Conservation (phyloP, 2,329 filamentous ascomycete genomes). For the Pseudocercospora crystallina region DNA sequence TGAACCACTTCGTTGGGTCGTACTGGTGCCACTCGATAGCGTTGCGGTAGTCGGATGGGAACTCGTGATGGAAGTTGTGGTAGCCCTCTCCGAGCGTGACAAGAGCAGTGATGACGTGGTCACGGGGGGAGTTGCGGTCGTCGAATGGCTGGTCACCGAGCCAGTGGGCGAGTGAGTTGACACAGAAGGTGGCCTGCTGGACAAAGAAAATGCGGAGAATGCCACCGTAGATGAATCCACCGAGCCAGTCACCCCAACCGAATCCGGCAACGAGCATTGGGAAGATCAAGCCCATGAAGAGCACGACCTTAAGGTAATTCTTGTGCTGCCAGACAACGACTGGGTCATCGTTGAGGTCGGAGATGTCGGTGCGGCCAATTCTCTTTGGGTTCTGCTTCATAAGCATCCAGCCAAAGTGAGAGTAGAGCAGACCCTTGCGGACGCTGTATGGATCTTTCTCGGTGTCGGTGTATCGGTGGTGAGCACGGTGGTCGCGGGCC, state of each 20-base stretch:
- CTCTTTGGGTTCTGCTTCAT: slow-evolving; percentile 92
- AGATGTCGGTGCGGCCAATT: slow-evolving; percentile 83
- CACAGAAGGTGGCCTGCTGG: slow-evolving; percentile 89
- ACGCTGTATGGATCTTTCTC: slow-evolving; percentile 91
- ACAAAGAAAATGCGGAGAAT: slow-evolving; percentile 87
- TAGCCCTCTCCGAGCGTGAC: slow-evolving; percentile 86
- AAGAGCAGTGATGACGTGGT: slow-evolving; percentile 81
- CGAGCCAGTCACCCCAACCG: slow-evolving; percentile 76
- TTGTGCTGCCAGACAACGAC: slow-evolving; percentile 86
- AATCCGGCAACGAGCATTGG: slow-evolving; percentile 74
- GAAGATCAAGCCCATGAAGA: slow-evolving; percentile 74
- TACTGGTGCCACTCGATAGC: slow-evolving; percentile 90
- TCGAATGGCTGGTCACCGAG: slow-evolving; percentile 90
- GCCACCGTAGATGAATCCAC: slow-evolving; percentile 81
- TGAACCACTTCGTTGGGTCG: slow-evolving; percentile 87
- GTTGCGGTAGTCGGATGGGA: slow-evolving; percentile 90
- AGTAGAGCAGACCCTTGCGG: slow-evolving; percentile 82
- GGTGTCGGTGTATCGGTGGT: slow-evolving; percentile 90
- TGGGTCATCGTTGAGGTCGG: slow-evolving; percentile 81
- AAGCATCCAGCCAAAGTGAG: slow-evolving; percentile 85
- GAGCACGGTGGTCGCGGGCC: slow-evolving; percentile 81
- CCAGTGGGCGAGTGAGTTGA: slow-evolving; percentile 89
- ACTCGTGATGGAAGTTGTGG: slow-evolving; percentile 96
- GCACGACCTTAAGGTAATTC: slow-evolving; percentile 77
- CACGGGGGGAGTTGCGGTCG: slow-evolving; percentile 86